These are phyloP conservation scores for Pythium vanterpoolii DNA, from an alignment of 352 stramenopile genomes.

Conservation along the genomic window DNA sequence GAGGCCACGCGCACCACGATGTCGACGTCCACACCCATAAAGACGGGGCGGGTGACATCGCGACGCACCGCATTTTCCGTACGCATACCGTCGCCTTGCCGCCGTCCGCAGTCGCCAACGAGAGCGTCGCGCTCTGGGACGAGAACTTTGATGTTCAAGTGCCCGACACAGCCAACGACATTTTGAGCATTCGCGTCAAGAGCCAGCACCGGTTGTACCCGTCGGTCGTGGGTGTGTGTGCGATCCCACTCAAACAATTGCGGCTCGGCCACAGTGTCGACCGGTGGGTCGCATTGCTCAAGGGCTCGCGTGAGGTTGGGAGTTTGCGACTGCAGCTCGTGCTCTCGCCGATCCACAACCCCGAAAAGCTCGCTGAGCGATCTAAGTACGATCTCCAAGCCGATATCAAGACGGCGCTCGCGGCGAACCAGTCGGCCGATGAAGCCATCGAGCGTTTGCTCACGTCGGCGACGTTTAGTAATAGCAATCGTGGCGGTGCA, in stretches of 20 bases:
- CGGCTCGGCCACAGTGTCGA: conserved; percentile 17
- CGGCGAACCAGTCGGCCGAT: conserved; percentile 55
- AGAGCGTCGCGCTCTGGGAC: conserved; percentile 37
- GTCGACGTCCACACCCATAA: not conserved
- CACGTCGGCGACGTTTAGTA: conserved; percentile 8
- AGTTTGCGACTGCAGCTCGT: conserved; percentile 22
- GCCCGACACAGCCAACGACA: conserved; percentile 17
- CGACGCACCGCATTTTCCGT: conserved; percentile 41
- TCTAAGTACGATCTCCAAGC: conserved; percentile 32
- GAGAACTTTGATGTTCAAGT: conserved; percentile 52
- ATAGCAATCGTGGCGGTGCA: not conserved
- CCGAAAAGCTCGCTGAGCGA: conserved; percentile 4
- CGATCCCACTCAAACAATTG: conserved; percentile 23
- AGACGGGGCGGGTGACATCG: not conserved
- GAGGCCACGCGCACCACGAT: too few relatives aligned
- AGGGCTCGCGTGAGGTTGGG: conserved; percentile 22
- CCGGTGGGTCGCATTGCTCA: conserved; percentile 25
- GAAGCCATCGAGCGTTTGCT: conserved; percentile 60
- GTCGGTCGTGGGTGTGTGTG: conserved; percentile 14
- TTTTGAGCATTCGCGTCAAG: conserved; percentile 29
- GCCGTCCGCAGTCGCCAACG: not conserved
- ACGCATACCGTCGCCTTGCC: conserved; percentile 43
- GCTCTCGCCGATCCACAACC: conserved; percentile 12
- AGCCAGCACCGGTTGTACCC: conserved; percentile 20
- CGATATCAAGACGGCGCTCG: conserved; percentile 40